Conservation (phyloP, 2,329 filamentous ascomycete genomes). For the Hortaea werneckii region DNA sequence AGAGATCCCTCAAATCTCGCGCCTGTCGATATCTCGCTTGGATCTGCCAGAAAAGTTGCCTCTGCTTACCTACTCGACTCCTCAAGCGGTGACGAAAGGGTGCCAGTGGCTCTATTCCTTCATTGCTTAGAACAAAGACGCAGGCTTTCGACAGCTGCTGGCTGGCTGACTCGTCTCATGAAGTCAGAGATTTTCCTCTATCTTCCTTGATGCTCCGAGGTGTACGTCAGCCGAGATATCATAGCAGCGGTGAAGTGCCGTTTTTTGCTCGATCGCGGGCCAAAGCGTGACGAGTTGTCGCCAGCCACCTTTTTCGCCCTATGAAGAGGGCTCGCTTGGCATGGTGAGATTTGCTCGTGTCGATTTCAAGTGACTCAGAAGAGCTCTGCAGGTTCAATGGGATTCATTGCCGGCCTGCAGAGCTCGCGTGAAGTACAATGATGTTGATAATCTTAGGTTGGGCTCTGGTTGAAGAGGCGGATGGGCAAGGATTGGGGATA, state of each 20-base stretch:
- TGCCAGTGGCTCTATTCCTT: too few species aligned
- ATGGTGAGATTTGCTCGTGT: not conserved
- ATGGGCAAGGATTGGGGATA: not conserved
- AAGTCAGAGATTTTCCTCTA: too few species aligned
- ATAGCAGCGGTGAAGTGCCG: constrained; percentile 3
- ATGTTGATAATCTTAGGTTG: not conserved
- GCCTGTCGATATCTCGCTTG: too few species aligned
- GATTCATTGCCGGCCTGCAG: not conserved
- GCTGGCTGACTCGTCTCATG: too few species aligned
- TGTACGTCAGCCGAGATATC: not conserved
- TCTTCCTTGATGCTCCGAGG: too few species aligned
- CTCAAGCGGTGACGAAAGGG: too few species aligned
- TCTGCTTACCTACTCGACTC: too few species aligned
- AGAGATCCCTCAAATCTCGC: too few species aligned
- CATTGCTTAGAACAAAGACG: too few species aligned
- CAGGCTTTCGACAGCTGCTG: too few species aligned
- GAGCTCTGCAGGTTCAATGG: not conserved
- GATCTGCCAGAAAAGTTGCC: too few species aligned
- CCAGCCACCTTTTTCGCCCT: not conserved
- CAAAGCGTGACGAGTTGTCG: not conserved
- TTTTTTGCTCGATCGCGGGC: not conserved
- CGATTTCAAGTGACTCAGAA: not conserved
- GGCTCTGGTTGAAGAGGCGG: not conserved
- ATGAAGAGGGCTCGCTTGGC: not conserved
- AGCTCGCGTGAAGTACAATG: not conserved